Evolutionary conservation across 192 early-diverging fungal species (phyloP).

Genomic region (Rhizoclosmatium sp.): DNA sequence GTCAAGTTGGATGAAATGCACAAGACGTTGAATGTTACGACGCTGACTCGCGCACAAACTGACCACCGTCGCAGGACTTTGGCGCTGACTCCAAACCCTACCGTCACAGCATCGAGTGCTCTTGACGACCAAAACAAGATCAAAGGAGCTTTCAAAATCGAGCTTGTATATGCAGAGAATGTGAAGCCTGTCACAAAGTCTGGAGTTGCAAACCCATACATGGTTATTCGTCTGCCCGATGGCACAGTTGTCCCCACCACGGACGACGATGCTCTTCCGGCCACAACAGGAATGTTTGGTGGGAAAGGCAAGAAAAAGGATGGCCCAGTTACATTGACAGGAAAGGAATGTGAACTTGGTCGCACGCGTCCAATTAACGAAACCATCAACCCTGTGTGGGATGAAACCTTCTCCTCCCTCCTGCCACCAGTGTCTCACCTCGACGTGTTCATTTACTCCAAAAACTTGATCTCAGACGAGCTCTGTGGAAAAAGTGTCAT

Average conservation of each 20-base stretch:
- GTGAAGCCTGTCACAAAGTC: slow-evolving; percentile 62
- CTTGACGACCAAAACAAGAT: slow-evolving; percentile 38
- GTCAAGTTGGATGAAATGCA: slow-evolving; percentile 64
- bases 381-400: slow-evolving; percentile 62
- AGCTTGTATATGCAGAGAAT: slow-evolving; percentile 62
- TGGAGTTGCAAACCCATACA: slow-evolving; percentile 60
- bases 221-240: slow-evolving; percentile 60
- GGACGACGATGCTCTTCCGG: slow-evolving; percentile 30
- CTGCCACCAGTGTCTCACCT: slow-evolving; percentile 60
- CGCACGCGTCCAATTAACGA: slow-evolving; percentile 55
- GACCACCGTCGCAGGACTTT: slow-evolving; percentile 50
- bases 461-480: slow-evolving; percentile 61
- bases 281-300: not conserved
- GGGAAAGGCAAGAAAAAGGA: not conserved
- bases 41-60: slow-evolving; percentile 46
- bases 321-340: slow-evolving; percentile 40
- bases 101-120: slow-evolving; percentile 11
- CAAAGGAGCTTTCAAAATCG: slow-evolving; percentile 58
- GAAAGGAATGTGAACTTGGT: slow-evolving; percentile 51
- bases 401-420: slow-evolving; percentile 59
- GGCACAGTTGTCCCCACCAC: slow-evolving; percentile 56
- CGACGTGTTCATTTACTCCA: slow-evolving; percentile 54
- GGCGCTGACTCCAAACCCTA: slow-evolving; percentile 28
- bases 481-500: slow-evolving; percentile 58
- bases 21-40: slow-evolving; percentile 56